Evolutionary conservation across 345 rosid species (phyloP).

Genomic region (Eucalyptus pauciflora): DNA sequence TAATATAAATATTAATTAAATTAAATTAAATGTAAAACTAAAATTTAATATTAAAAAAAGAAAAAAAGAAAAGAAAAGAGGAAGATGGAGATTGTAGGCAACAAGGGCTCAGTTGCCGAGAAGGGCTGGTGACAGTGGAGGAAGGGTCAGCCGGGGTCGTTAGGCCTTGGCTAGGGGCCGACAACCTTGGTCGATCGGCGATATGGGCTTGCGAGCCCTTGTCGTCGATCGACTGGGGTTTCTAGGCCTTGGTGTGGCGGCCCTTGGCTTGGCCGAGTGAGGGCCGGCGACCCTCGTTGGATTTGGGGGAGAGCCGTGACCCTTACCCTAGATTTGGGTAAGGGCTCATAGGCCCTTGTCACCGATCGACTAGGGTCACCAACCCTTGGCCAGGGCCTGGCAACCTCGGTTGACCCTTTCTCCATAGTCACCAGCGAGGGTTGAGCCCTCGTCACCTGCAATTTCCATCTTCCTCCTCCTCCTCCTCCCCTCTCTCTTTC

Average conservation of each 20-base stretch:
- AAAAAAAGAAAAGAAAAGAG: no score
- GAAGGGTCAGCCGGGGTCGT: accelerated
- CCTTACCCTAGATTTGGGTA: accelerated
- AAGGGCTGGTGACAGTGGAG: accelerated
- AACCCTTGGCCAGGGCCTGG: accelerated
- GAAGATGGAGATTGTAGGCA: no score
- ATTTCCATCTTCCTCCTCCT: no score
- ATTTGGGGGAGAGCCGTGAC: accelerated
- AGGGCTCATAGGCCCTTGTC: no score
- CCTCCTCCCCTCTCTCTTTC: no score
- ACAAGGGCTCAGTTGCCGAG: accelerated
- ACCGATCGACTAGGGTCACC: accelerated
- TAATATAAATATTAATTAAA: no score
- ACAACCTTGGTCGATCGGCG: accelerated
- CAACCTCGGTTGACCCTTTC: accelerated
- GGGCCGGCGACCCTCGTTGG: accelerated
- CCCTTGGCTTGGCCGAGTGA: accelerated
- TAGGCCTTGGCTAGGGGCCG: accelerated
- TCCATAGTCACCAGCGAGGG: accelerated
- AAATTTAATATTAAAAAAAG: no score
- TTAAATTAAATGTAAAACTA: no score
- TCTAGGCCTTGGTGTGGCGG: no score
- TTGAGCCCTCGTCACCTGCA: no score
- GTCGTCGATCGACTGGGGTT: accelerated
- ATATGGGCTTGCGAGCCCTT: accelerated